Base-by-base conservation (phyloP, 1,139 yeast genomes). In the Blastobotrys proliferans region DNA sequence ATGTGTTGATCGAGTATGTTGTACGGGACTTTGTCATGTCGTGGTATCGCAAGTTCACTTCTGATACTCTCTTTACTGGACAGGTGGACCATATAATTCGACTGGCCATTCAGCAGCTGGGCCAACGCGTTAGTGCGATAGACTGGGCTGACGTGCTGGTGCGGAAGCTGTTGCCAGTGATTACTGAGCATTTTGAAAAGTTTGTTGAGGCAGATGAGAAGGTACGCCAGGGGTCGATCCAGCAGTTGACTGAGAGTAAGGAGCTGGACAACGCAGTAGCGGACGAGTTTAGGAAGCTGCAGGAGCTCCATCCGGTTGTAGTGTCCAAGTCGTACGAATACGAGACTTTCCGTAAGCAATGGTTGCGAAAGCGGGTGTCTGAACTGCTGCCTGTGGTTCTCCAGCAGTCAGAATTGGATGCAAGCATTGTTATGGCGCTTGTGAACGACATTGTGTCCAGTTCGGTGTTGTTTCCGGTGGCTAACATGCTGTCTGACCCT, bases 371-470 rank as follows among this genome's bases (percentile, higher is more conserved):
- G 1, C 62, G 68, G 34, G 56, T 80, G 0, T 62, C 62, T 0
- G 58, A 61, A n/a, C 40, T 85, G 1, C 54, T 84, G 1, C 81
- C 83, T 0, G 54, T 48, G 19, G 46, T 86, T 1, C 53, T 87
- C 1, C 72, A 81, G 1, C 55, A 56, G 1, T 53, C 62, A 1
- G 94, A 85, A 53, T 54, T 67, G 0, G 52, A 65, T 2, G 79
- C 83, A 13, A 69, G 69, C 0, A 67, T 80, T 3, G 80, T 77
- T 0, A 47, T 55, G 0, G 60, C 73, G 0, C 64, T 90, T 14
- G 58, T 82, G 0, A 69, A 81, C 16, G 96, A 90, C 55, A 69
- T 90, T 5, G 47, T 86, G 3, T 64, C 87, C 0, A 69, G 79
- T 27, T 73, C 76, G 40, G 73, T 80, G 0, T 43, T 81, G 4